phyloP scores from a whole-genome alignment of 1,139 yeast genomes.

The Saccharomyces hybrid region DNA sequence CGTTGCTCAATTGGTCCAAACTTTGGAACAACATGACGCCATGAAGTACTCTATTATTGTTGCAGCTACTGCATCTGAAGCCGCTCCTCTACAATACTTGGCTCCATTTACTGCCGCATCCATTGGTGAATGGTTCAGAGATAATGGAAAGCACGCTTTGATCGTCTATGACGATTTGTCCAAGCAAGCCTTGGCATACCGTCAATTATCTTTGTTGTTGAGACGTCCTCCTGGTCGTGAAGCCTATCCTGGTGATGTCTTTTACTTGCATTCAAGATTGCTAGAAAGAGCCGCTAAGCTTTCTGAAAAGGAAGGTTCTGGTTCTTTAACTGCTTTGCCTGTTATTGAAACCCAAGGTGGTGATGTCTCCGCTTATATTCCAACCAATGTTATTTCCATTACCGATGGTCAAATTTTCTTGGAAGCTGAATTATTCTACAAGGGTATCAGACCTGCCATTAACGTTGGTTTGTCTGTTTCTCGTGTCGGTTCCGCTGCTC shows the following conservation, averaged over 20 bases:
- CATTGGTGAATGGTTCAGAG: constrained; percentile 99
- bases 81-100: constrained; percentile 99
- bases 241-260: constrained; percentile 96
- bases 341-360: constrained; percentile 98
- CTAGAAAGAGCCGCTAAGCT: constrained; percentile 97
- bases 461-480: constrained; percentile 99
- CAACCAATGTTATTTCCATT: constrained; percentile 94
- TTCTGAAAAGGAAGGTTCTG: constrained; percentile 84
- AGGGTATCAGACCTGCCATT: constrained; percentile 99
- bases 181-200: constrained; percentile 99
- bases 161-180: constrained; percentile 97
- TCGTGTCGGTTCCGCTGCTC: constrained; percentile 99
- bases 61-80: constrained; percentile 99
- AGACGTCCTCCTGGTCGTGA: constrained; percentile 98
- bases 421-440: constrained; percentile 99
- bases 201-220: constrained; percentile 95
- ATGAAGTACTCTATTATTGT: constrained; percentile 95
- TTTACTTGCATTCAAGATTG: constrained; percentile 93
- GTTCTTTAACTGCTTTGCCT: constrained; percentile 94
- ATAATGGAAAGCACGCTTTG: constrained; percentile 96
- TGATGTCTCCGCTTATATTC: constrained; percentile 97
- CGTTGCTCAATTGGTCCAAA: constrained; percentile 98
- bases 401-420: constrained; percentile 98
- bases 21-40: constrained; percentile 97
- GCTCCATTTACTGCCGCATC: constrained; percentile 99